Base-by-base conservation (phyloP, 2,329 filamentous ascomycete genomes). In the Ascochyta rabiei region DNA sequence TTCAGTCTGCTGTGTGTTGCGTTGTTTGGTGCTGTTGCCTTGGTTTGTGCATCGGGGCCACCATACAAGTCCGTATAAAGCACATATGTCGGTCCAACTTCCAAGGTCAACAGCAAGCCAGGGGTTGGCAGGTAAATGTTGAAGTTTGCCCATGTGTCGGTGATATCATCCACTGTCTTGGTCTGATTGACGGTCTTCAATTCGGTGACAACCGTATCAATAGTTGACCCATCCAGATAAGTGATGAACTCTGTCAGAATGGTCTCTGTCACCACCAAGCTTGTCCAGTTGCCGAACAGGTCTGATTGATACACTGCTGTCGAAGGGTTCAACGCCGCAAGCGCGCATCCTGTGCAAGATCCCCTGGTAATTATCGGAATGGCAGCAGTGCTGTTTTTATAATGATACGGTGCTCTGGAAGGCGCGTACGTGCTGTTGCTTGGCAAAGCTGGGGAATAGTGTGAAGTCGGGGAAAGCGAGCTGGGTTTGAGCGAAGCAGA, bases 321-420 rank as follows among this genome's bases (percentile, higher is more conserved):
- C 6, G 57, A 37, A 7, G 68, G 69, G 13, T 56, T 50, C 4
- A 61, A 53, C 0, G 66, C 71, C 44, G 69, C 58, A 10, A 74
- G 53, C 1, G 67, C 62, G 42, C 72, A 74, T 19, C 72, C 72
- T 4, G 70, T 72, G 41, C 72, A 74, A n/a, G 33, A 21, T 16
- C 54, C 41, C 41, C 42, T 45, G 23, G 28, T 48, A 30, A 53
- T 18, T 12, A 37, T 39, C 19, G 16, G 16, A 49, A 16, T 41
- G 9, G 41, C n/a, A 9, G 15, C 34, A 6, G 46, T 55, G n/a
- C 13, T 12, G 24, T 55, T 55, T 10, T 33, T 28, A 19, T 50
- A 55, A 2, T 37, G 46, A 19, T 31, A 46, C 4, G 19, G 41
- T n/a, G 31, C 46, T 23, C 19, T 38, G 15, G 52, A 55, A 21